Base-by-base conservation (phyloP, 2,329 filamentous ascomycete species). In the Penicillium sp. region DNA sequence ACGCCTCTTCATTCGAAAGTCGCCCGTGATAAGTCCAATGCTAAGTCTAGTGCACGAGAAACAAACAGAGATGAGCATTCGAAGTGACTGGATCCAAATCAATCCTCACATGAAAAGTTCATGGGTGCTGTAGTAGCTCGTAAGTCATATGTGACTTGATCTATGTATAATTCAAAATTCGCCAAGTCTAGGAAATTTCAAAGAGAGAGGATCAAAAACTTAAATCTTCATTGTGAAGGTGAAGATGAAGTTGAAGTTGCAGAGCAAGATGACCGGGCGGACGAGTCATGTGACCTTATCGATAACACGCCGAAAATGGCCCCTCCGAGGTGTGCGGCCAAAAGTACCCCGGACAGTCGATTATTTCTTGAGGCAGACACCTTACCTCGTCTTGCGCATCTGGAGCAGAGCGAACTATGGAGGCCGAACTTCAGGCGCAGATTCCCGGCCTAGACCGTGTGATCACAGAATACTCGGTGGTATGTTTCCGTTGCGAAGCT, bases 381-480 rank as follows among this genome's bases (percentile, higher is more conserved):
- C 42, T 45, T 34, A 28, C 0, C 12, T 10, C n/a, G 21, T 29
- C 16, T 10, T 6, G 29, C 10, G 41, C 34, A 24, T 36, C 33
- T 33, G 39, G 42, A 47, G 42, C 16, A 21, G 18, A 16, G 12
- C 9, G 21, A 21, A 65, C 56, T 36, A 96, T 96, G 91, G 91
- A 96, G 74, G 81, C 88, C 67, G 89, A 95, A 76, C 90, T 96
- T 70, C 88, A 87, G 76, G 80, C 87, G 56, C 84, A 90, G 63
- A 84, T 96, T 63, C 91, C 91, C 57, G 87, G 88, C 68, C 89
- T 96, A 63, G 92, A 96, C 75, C 89, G 88, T 53, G 82, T 95
- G 58, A 80, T 96, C 62, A 92, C 90, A 45, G 89, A 95, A 75
- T 96, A 96, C 75, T 94, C 91, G 41, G 89, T 90, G 60, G 76